These are phyloP conservation scores for Salix udensis DNA, from an alignment of 345 rosid genomes.

Conservation along the genomic window DNA sequence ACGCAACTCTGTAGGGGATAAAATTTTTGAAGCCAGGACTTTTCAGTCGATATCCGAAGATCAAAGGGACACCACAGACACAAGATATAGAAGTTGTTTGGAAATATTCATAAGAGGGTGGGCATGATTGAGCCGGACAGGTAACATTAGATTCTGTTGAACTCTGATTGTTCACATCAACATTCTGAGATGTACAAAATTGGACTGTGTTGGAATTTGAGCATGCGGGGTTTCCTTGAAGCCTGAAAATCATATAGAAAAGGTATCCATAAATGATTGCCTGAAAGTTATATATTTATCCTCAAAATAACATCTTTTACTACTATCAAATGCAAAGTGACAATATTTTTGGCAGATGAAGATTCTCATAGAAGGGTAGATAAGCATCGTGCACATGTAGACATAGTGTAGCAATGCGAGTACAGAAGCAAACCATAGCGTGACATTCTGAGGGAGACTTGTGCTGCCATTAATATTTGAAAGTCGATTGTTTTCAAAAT, in stretches of 20 bases:
- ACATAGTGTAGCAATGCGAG: constrained; percentile 10
- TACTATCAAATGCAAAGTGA: background rate
- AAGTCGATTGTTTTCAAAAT: constrained; percentile 66
- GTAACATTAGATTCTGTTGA: constrained; percentile 21
- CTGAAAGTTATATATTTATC: background rate
- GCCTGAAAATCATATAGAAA: constrained; percentile 54
- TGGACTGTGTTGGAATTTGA: constrained; percentile 25
- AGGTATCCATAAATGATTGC: background rate
- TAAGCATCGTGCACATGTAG: constrained; percentile 8
- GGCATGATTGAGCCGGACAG: constrained; percentile 59
- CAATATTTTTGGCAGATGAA: background rate
- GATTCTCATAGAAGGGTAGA: background rate
- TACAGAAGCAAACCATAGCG: constrained; percentile 61
- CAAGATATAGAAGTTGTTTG: constrained; percentile 41
- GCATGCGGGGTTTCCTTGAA: constrained; percentile 81
- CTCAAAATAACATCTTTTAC: background rate
- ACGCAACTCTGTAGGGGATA: constrained; percentile 36
- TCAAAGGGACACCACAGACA: constrained; percentile 77
- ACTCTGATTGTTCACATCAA: constrained; percentile 12
- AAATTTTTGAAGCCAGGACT: constrained; percentile 87
- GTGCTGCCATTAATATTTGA: constrained; percentile 52
- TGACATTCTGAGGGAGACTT: constrained; percentile 65
- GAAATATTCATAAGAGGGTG: constrained; percentile 57
- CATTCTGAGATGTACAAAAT: constrained; percentile 46
- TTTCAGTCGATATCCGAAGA: constrained; percentile 76